Evolutionary conservation across 495 filamentous ascomycete genomes (phyloP), one percentile per base, ranked within the genome.

Genomic region (Penicillium bialowiezense): DNA sequence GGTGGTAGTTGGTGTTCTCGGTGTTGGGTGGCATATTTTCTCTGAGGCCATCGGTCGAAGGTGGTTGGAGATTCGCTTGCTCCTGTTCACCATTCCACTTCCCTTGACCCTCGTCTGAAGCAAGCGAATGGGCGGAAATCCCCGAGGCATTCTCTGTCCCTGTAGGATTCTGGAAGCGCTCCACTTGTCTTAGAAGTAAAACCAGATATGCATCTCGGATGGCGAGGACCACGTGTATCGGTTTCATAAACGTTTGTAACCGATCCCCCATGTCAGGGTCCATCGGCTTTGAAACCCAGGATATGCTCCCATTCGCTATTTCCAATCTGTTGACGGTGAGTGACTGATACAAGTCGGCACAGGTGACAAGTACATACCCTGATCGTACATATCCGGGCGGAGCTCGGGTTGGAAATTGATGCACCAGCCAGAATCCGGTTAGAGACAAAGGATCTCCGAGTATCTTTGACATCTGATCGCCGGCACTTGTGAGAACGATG

Each of bases 311-410:
- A 32, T 79, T 73, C 12, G 68, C 64, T 36, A 88, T 71, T 58
- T 82, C 78, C 33, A 87, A 60, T 2, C 80, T 64, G 13, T 72
- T 45, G 26, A 24, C 18, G 19, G n/a, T 37, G 18, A 59, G 62
- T 39, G 69, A 54, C 21, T 29, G 17, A 15, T 7, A 13, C 26
- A 14, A 12, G 19, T 9, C 28, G 7, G 9, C 15, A 5, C 19
- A 18, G 7, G 14, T 13, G 13, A n/a, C 15, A 21, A 21, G 14
- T 13, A 63, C 73, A 54, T 73, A 84, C 76, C 85, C 85, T 18
- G 73, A 75, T 23, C 77, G 74, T 56, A 78, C 72, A 58, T 82
- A 87, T 44, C 78, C 75, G 36, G 73, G 77, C 13, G 85, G 81
- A 6, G 84, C 76, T 32, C 75, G 70, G 50, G 69, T 61, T 17